Evolutionary conservation across 2,329 filamentous ascomycete genomes (phyloP), one percentile per base, ranked within the genome.

Genomic region (Diaporthe sp.): DNA sequence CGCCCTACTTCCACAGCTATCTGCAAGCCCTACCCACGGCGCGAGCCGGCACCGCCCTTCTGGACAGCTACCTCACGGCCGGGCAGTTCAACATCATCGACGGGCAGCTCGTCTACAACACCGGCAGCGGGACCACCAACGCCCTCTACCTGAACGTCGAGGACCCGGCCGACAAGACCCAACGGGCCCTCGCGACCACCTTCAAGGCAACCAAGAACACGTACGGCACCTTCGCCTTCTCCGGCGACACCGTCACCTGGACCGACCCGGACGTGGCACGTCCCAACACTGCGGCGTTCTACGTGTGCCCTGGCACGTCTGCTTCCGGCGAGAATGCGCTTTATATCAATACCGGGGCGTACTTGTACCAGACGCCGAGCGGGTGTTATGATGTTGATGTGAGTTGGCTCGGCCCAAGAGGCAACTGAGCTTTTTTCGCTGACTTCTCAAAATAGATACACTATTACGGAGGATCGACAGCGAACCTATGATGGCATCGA

Each of bases 341-440:
- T 78, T 90, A 87, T 79, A 85, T 90, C 75, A 91, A 91, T 77
- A 83, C 90, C 58, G 89, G 89, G 1, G 87, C 87, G 51, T 91
- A 91, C 79, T 81, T 83, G 59, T 90, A 90, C 79, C 80, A 87
- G 79, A 91, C 89, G 15, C 89, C 89, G 3, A 81, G 81, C 19
- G 89, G 88, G 5, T 91, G 89, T 81, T 77, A 73, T 42, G 74
- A 77, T 68, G 59, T 77, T 37, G 76, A 77, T 76, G 76, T 76
- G 42, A 76, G 76, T 42, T 44, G 19, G 17, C 58, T 19, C 4
- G 8, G 25, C 4, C 9, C 44, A 39, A 77, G 76, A 42, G 74
- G 74, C 19, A 73, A 75, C 65, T 34, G 31, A 22, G 4, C 12
- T 3, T n/a, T 6, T 19, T 17, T 34, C 9, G 28, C 72, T 77